Evolutionary conservation across 805 yeast species (phyloP).

Genomic region (Saccharomycopsis fermentans): DNA sequence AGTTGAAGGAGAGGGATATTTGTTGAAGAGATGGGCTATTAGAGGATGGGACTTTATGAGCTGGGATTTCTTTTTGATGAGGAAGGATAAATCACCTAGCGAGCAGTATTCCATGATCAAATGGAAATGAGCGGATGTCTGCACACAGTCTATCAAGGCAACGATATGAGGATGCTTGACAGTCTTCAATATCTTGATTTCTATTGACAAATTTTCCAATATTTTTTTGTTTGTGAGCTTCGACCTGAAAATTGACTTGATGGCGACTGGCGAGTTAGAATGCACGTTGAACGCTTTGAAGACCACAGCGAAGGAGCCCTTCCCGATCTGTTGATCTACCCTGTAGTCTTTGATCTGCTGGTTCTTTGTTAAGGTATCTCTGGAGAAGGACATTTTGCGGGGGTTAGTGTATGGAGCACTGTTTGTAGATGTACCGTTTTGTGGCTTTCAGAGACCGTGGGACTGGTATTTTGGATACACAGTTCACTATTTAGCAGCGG

Average conservation of each 20-base stretch:
- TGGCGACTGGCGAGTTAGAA: constrained; percentile 61
- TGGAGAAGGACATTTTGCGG: constrained; percentile 30
- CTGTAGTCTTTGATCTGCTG: constrained; percentile 8
- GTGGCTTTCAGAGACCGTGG: not conserved
- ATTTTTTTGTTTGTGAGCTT: constrained; percentile 78
- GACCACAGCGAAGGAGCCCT: constrained; percentile 93
- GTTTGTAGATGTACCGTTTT: constrained; percentile 12
- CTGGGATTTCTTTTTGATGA: constrained; percentile 69
- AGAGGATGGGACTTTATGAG: constrained; percentile 67
- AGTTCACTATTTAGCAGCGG: not conserved
- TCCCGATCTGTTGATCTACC: constrained; percentile 64
- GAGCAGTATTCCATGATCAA: constrained; percentile 95
- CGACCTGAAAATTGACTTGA: constrained; percentile 77
- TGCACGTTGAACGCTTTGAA: constrained; percentile 64
- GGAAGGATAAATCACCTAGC: constrained; percentile 83
- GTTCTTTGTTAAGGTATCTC: constrained; percentile 21
- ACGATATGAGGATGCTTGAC: constrained; percentile 92
- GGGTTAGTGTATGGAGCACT: constrained; percentile 33
- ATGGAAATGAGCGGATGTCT: constrained; percentile 71
- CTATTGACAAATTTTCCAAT: constrained; percentile 84
- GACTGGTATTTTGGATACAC: not conserved
- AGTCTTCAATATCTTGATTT: constrained; percentile 78
- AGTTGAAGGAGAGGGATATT: constrained; percentile 75
- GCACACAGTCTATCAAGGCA: constrained; percentile 69
- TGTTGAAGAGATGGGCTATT: constrained; percentile 60